These are phyloP conservation scores for Myrica gale DNA, from an alignment of 306 rosid genomes.

Conservation along the genomic window DNA sequence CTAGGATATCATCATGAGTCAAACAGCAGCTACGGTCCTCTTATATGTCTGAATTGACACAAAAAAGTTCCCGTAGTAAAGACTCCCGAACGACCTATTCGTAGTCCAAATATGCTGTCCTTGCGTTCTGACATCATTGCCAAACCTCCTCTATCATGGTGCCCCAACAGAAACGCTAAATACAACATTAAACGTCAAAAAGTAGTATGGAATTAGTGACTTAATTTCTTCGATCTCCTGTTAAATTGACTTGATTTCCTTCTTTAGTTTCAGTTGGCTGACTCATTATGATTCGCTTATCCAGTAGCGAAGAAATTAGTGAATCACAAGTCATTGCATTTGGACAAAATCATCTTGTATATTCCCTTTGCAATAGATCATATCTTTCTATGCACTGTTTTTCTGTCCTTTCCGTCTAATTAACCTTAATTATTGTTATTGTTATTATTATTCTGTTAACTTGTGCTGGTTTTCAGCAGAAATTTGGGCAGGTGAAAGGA, in stretches of 20 bases:
- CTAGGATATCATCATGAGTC: too few species aligned
- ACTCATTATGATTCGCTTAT: neutral
- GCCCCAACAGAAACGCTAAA: neutral
- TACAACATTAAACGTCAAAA: neutral
- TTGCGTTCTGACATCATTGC: too few species aligned
- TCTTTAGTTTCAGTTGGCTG: neutral
- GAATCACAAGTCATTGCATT: neutral
- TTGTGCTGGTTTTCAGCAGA: too few species aligned
- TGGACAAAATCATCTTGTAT: neutral
- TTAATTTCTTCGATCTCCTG: neutral
- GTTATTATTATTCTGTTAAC: too few species aligned
- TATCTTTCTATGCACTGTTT: neutral
- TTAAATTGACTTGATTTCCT: too few species aligned
- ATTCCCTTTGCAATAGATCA: neutral
- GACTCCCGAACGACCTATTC: too few species aligned
- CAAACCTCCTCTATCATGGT: neutral
- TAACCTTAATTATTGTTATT: neutral
- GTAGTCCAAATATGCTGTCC: too few species aligned
- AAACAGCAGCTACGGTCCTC: too few species aligned
- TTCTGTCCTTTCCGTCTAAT: neutral
- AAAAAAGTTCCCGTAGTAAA: too few species aligned
- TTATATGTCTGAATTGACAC: too few species aligned
- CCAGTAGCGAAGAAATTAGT: neutral
- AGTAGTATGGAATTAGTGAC: neutral
- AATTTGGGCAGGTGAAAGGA: neutral